phyloP scores from a whole-genome alignment of 1,284 basidiomycete species.

The Sphaerobolus stellatus region DNA sequence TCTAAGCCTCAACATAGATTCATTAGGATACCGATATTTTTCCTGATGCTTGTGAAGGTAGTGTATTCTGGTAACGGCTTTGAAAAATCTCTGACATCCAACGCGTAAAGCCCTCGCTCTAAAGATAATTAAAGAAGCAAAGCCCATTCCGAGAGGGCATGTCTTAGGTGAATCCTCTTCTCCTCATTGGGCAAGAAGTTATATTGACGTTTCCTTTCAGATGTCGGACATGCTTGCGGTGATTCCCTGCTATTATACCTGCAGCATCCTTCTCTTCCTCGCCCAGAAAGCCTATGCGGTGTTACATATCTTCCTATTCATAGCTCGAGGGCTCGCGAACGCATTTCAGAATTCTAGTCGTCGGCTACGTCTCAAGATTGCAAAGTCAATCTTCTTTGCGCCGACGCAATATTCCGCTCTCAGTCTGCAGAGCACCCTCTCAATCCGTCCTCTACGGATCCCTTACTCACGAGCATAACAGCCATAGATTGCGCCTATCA shows the following conservation, averaged over 20 bases:
- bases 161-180: conserved; percentile 50
- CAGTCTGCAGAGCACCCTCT: conserved; percentile 41
- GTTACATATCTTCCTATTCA: conserved; percentile 61
- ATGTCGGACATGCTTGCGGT: conserved; percentile 72
- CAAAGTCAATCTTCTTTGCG: conserved; percentile 38
- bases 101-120: conserved; percentile 49
- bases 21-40: conserved; percentile 34
- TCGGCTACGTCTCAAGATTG: conserved; percentile 10
- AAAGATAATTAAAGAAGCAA: conserved; percentile 48
- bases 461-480: conserved; percentile 46
- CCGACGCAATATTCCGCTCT: conserved; percentile 50
- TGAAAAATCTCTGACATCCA: neutral
- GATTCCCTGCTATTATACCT: conserved; percentile 62
- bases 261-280: conserved; percentile 43
- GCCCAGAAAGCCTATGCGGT: conserved; percentile 51
- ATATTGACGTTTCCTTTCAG: conserved; percentile 30
- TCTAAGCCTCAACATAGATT: conserved; percentile 2
- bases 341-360: conserved; percentile 23
- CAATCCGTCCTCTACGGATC: conserved; percentile 26
- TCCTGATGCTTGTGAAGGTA: conserved; percentile 62
- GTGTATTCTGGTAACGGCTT: neutral
- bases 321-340: conserved; percentile 43
- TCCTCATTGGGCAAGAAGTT: conserved; percentile 6
- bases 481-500: conserved; percentile 75
- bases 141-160: conserved; percentile 38